phyloP scores from a whole-genome alignment of 495 filamentous ascomycete species.

The Oleoguttula mirabilis region DNA sequence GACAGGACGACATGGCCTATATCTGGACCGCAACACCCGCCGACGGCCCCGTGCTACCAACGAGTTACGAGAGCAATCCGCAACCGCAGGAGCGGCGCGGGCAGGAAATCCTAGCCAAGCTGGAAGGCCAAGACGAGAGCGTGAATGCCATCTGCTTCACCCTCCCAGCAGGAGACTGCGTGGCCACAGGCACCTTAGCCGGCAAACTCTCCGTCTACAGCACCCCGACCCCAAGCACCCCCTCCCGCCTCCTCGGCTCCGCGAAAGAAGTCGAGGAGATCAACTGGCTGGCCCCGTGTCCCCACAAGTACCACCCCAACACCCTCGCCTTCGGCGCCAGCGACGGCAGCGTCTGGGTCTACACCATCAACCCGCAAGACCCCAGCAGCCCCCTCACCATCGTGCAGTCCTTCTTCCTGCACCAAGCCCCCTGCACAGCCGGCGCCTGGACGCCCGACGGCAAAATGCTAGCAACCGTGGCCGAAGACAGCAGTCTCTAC shows the following conservation, averaged over 20 bases:
- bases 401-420: conserved; percentile 79
- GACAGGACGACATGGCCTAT: conserved; percentile 71
- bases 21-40: conserved; percentile 60
- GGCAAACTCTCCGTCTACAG: conserved; percentile 40
- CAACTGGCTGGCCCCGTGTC: conserved; percentile 78
- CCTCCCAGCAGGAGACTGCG: conserved; percentile 66
- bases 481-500: conserved; percentile 77
- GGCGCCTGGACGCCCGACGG: conserved; percentile 86
- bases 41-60: conserved; percentile 53
- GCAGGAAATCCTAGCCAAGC: conserved; percentile 49
- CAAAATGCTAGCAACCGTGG: conserved; percentile 76
- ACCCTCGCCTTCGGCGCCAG: conserved; percentile 79
- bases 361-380: conserved; percentile 60
- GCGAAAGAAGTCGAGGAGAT: conserved; percentile 85
- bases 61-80: conserved; percentile 58
- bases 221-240: conserved; percentile 12
- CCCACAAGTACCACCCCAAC: conserved; percentile 55
- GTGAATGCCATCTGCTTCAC: conserved; percentile 80
- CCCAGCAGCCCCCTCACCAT: conserved; percentile 55
- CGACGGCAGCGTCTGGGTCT: conserved; percentile 95
- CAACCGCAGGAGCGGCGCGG: conserved; percentile 46
- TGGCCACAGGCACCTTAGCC: conserved; percentile 79
- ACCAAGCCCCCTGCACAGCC: conserved; percentile 76
- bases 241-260: conserved; percentile 47
- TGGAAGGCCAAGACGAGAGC: conserved; percentile 82